Evolutionary conservation across 2,329 filamentous ascomycete genomes (phyloP).

Genomic region (Diatrype stigma): DNA sequence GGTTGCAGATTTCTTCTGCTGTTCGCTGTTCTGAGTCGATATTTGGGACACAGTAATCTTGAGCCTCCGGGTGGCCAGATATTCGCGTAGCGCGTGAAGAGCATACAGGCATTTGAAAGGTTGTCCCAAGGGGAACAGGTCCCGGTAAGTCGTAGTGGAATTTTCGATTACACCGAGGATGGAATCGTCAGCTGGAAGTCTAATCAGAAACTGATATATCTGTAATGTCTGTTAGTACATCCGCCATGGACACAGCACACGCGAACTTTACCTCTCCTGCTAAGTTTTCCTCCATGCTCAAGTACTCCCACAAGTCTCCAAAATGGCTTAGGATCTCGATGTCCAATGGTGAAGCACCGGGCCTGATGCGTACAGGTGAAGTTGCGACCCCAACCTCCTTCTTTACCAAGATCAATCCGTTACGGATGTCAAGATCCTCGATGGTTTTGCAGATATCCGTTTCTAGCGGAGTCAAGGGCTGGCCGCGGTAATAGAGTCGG

Average conservation of each 20-base stretch:
- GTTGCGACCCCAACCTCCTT: slow-evolving; percentile 46
- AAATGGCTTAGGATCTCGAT: slow-evolving; percentile 78
- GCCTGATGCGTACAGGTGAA: slow-evolving; percentile 41
- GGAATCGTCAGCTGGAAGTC: slow-evolving; percentile 64
- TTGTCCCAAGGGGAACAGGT: slow-evolving; percentile 64
- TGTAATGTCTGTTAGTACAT: slow-evolving; percentile 24
- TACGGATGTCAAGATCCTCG: slow-evolving; percentile 61
- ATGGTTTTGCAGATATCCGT: slow-evolving; percentile 58
- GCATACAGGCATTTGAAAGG: slow-evolving; percentile 74
- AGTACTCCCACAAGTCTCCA: slow-evolving; percentile 74
- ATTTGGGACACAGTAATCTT: slow-evolving; percentile 22
- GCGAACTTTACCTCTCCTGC: slow-evolving; percentile 56
- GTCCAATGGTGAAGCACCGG: slow-evolving; percentile 62
- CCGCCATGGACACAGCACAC: not conserved
- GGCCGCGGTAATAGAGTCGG: slow-evolving; percentile 66
- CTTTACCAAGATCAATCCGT: slow-evolving; percentile 64
- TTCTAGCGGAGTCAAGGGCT: slow-evolving; percentile 58
- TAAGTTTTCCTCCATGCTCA: slow-evolving; percentile 67
- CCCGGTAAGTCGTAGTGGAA: slow-evolving; percentile 45
- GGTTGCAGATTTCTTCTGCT: slow-evolving; percentile 14
- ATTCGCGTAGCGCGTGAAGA: slow-evolving; percentile 60
- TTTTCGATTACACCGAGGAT: slow-evolving; percentile 57
- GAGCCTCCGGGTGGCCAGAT: slow-evolving; percentile 43
- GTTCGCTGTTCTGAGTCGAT: slow-evolving; percentile 18
- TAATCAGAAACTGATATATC: slow-evolving; percentile 68